Base-by-base conservation (phyloP, 768 basidiomycete species). In the Pleurotus giganteus region DNA sequence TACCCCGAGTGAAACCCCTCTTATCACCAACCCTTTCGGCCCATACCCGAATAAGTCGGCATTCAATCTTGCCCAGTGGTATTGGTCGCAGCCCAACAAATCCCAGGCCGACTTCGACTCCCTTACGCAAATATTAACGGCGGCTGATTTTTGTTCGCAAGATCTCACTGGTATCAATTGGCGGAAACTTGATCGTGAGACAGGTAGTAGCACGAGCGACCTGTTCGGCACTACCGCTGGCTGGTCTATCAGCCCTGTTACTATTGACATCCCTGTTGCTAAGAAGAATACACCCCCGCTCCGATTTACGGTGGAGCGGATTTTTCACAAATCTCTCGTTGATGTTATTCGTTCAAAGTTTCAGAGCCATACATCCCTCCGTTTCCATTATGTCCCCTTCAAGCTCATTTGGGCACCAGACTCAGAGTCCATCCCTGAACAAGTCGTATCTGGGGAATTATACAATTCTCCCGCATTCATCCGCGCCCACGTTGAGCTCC, bases 31-130 rank as follows among this genome's bases (percentile, higher is more conserved):
- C 29, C 24, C 34, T 15, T 58, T 60, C 19, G n/a, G 51, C 15
- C 60, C 57, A 2, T 61, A 57, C 47, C 61, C 63, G n/a, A 64
- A 61, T 24, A 27, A 54, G 29, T 57, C 13, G 5, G 53, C 59
- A 2, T 64, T 62, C 29, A 34, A 23, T 9, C 43, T 61, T 6
- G 60, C 58, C 0, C 41, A 64, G 8, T 66, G 61, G 63, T 61
- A 54, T 54, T 66, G 63, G 60, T 57, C 57, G 13, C 31, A 53
- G 4, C 37, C 32, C 12, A 61, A 62, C 32, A 64, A 66, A 43
- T 64, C 61, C 1, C 56, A 60, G 26, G 27, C 44, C 39, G 57
- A 39, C 53, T 64, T 62, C 56, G 41, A 53, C 19, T 24, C 37
- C 6, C 57, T 62, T 23, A 6, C 62, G 0, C 24, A 39, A n/a